Conservation (phyloP, 371 early-diverging fungal species). For the Mucor plumbeus region DNA sequence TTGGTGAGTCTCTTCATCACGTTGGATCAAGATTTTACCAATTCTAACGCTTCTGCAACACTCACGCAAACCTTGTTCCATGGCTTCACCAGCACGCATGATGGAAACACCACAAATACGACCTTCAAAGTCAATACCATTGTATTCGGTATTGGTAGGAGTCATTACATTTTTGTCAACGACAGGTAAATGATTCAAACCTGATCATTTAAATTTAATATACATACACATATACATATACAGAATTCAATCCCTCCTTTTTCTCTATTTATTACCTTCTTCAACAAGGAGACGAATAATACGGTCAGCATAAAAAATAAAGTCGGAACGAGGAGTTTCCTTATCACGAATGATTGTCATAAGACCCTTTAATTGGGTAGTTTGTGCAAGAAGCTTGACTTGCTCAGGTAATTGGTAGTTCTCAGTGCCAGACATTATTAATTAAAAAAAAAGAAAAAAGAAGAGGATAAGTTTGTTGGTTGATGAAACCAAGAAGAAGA, state of each 20-base stretch:
- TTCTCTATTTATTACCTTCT: constrained; percentile 63
- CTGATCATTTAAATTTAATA: constrained; percentile 33
- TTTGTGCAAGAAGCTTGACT: constrained; percentile 73
- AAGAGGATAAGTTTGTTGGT: constrained; percentile 1
- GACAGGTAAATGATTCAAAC: constrained; percentile 89
- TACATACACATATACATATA: neutral
- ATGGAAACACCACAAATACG: constrained; percentile 95
- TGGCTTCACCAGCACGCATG: constrained; percentile 95
- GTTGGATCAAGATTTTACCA: constrained; percentile 94
- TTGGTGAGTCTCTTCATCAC: constrained; percentile 91
- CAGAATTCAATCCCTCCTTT: neutral
- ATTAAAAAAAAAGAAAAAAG: neutral
- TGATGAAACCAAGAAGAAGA: constrained; percentile 4
- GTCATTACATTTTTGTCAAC: constrained; percentile 78
- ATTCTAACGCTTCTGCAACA: constrained; percentile 91
- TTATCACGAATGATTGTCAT: constrained; percentile 88
- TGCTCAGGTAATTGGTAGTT: constrained; percentile 61
- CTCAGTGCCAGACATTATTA: constrained; percentile 13
- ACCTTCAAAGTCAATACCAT: constrained; percentile 83
- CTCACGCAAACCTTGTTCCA: constrained; percentile 92
- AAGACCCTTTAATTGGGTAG: constrained; percentile 80
- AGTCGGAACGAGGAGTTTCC: constrained; percentile 84
- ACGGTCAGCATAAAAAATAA: constrained; percentile 93
- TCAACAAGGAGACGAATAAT: constrained; percentile 91
- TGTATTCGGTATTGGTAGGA: constrained; percentile 74